Conservation (phyloP, 2,329 filamentous ascomycete genomes). For the Beauveria bassiana region DNA sequence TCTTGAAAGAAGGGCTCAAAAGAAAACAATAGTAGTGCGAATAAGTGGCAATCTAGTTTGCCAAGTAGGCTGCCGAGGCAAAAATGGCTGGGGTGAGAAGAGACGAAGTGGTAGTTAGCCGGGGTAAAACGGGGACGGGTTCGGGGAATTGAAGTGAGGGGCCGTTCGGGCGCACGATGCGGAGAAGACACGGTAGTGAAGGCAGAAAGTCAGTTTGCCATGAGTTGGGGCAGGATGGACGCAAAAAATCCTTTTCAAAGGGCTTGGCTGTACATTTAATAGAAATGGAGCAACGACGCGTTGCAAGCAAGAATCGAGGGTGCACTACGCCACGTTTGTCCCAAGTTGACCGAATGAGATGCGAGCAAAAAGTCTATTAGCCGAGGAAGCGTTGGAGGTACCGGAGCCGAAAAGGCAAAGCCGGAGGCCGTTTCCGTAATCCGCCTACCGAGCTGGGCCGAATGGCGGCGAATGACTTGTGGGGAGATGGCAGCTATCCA, state of each 20-base stretch:
- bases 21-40: not conserved
- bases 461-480: not conserved
- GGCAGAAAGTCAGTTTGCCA: not conserved
- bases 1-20: too few species aligned
- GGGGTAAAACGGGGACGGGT: constrained; percentile 10
- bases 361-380: not conserved
- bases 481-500: not conserved
- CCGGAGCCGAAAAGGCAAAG: constrained; percentile 5
- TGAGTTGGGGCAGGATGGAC: not conserved
- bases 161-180: not conserved
- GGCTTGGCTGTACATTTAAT: not conserved
- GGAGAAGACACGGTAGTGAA: not conserved
- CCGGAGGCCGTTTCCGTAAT: constrained; percentile 2
- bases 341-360: not conserved
- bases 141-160: constrained; percentile 3
- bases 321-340: not conserved
- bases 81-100: not conserved
- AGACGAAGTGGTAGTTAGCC: constrained; percentile 4
- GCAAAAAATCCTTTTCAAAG: not conserved
- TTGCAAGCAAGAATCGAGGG: not conserved
- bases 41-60: not conserved
- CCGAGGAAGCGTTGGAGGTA: constrained; percentile 6
- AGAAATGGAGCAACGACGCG: not conserved
- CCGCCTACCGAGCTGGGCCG: constrained; percentile 2
- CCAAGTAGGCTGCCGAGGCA: constrained; percentile 4